Percentiles rank a stretch among this genome's conserved stretches.
These are phyloP conservation scores for Quercus ilex DNA, from an alignment of 306 rosid species.

Conservation along the genomic window DNA sequence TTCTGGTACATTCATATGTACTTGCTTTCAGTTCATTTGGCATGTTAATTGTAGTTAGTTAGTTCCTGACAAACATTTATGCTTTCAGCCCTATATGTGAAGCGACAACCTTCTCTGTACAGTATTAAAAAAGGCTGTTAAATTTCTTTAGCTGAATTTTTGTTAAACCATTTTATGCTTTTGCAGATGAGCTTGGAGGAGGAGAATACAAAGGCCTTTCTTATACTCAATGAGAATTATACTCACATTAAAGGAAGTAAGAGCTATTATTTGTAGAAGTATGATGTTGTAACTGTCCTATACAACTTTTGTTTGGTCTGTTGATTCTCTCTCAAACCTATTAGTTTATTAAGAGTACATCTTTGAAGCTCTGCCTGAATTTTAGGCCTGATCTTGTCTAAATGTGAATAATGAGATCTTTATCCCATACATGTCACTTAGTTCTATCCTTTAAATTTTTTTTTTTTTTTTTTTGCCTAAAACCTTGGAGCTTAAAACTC, in stretches of 20 bases:
- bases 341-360: too few species aligned
- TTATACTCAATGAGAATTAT: constrained; percentile 81
- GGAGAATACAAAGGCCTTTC: constrained; percentile 69
- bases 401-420: too few species aligned
- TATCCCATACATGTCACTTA: too few species aligned
- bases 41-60: neutral
- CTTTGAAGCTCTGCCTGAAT: too few species aligned
- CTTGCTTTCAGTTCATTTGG: neutral
- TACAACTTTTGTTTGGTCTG: neutral
- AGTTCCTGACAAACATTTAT: neutral
- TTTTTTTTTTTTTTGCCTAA: too few species aligned
- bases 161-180: constrained; percentile 11
- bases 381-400: too few species aligned
- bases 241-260: constrained; percentile 76
- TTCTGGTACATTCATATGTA: neutral
- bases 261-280: constrained; percentile 7
- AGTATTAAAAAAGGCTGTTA: neutral
- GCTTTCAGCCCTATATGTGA: neutral
- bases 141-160: neutral
- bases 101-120: neutral
- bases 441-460: too few species aligned
- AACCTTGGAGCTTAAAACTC: neutral
- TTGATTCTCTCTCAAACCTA: too few species aligned
- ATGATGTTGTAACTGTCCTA: neutral
- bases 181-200: constrained; percentile 64